Conservation (phyloP, 2,329 filamentous ascomycete genomes). For the Arachnomyces sp. region DNA sequence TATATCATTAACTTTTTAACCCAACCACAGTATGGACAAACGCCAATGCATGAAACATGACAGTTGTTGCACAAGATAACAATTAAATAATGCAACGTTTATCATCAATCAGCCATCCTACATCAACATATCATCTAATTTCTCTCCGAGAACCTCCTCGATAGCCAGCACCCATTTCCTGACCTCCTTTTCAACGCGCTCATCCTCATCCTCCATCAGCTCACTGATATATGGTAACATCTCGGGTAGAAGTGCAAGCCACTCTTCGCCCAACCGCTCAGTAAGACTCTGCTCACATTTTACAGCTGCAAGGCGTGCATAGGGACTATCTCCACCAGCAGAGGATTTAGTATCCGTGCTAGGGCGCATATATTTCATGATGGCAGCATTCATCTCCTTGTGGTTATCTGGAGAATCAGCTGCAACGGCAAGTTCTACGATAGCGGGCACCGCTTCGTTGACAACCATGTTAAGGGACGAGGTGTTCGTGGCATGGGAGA, state of each 20-base stretch:
- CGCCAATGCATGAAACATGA: neutral
- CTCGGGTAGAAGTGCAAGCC: conserved; percentile 83
- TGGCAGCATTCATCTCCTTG: conserved; percentile 72
- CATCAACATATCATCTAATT: conserved; percentile 83
- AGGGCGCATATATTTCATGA: conserved; percentile 68
- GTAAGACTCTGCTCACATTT: conserved; percentile 75
- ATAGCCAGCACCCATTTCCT: conserved; percentile 85
- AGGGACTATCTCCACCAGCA: conserved; percentile 50
- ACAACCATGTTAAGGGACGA: conserved; percentile 39
- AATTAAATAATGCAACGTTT: neutral
- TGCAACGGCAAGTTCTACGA: conserved; percentile 71
- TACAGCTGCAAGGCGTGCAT: conserved; percentile 72
- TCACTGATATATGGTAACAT: conserved; percentile 96
- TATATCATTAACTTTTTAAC: too few species aligned
- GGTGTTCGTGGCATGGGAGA: conserved; percentile 39
- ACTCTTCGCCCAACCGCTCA: conserved; percentile 79
- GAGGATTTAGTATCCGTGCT: conserved; percentile 18
- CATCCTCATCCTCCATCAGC: conserved; percentile 92
- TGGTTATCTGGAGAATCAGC: conserved; percentile 83
- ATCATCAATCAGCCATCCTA: conserved; percentile 34
- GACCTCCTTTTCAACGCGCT: conserved; percentile 82
- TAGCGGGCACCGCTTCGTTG: conserved; percentile 60
- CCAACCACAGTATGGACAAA: neutral
- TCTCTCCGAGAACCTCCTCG: conserved; percentile 82
- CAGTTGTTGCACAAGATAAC: conserved; percentile 1